Percentiles rank a stretch among this genome's conserved stretches.
These are phyloP conservation scores for Beauveria medogensis DNA, from an alignment of 2,329 filamentous ascomycete genomes.

Conservation along the genomic window DNA sequence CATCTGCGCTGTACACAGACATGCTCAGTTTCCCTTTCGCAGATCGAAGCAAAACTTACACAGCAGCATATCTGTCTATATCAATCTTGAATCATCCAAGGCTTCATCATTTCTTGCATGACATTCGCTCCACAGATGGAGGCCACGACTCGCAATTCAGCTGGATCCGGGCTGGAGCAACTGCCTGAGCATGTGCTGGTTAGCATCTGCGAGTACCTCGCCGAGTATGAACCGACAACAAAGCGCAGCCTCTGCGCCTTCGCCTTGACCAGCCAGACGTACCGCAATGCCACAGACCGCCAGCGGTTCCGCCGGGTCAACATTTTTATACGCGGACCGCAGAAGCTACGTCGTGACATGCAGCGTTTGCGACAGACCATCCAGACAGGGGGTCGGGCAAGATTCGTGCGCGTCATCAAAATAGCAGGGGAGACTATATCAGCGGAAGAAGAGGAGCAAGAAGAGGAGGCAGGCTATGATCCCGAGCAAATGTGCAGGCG, in stretches of 20 bases:
- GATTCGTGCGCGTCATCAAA: constrained; percentile 1
- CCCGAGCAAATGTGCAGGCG: no score
- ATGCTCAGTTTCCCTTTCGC: no score
- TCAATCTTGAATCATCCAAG: no score
- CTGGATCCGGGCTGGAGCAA: background rate
- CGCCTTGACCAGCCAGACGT: constrained; percentile 1
- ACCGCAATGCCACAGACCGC: background rate
- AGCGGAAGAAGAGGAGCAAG: background rate
- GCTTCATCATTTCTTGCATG: no score
- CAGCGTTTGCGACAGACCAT: background rate
- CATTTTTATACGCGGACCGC: background rate
- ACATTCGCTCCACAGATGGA: no score
- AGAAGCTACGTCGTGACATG: background rate
- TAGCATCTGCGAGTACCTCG: background rate
- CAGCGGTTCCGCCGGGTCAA: background rate
- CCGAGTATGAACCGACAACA: constrained; percentile 1
- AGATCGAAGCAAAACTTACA: no score
- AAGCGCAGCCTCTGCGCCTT: constrained; percentile 6
- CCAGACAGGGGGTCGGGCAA: background rate
- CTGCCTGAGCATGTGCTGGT: background rate
- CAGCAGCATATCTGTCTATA: no score
- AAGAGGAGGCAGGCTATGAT: background rate
- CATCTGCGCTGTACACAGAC: no score
- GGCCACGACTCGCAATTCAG: no score
- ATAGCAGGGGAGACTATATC: constrained; percentile 5